These are phyloP conservation scores for Taphrina flavorubra DNA, from an alignment of 1,139 yeast genomes.

Conservation along the genomic window DNA sequence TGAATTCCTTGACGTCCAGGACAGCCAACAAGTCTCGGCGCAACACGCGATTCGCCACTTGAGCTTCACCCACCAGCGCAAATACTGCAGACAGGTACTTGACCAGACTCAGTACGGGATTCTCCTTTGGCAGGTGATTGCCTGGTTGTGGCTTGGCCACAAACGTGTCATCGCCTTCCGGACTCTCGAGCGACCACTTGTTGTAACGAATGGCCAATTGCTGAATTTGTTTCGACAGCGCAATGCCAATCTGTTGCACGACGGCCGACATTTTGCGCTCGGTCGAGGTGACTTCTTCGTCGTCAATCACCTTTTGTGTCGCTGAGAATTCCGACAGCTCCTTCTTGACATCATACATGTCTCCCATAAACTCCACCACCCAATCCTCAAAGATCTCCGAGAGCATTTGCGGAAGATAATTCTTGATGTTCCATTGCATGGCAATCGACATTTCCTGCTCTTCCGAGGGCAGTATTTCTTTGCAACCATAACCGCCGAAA, in stretches of 20 bases:
- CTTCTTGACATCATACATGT: constrained; percentile 64
- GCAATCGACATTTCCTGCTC: constrained; percentile 53
- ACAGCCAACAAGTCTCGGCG: constrained; percentile 74
- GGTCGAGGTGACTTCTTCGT: constrained; percentile 48
- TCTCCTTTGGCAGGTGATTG: constrained; percentile 63
- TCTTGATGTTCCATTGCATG: constrained; percentile 82
- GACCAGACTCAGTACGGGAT: constrained; percentile 80
- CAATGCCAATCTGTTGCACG: constrained; percentile 48
- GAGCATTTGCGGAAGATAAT: constrained; percentile 73
- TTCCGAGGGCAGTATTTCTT: constrained; percentile 16
- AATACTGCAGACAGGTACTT: constrained; percentile 77
- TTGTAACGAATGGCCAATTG: constrained; percentile 56
- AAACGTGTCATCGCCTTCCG: constrained; percentile 67
- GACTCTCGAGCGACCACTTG: constrained; percentile 72
- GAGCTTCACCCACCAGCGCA: constrained; percentile 66
- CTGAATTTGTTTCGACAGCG: constrained; percentile 69
- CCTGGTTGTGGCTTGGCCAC: constrained; percentile 77
- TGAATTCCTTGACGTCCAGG: constrained; percentile 84
- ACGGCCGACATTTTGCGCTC: constrained; percentile 25
- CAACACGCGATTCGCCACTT: constrained; percentile 73
- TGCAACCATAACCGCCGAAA: constrained; percentile 70
- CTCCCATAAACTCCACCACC: constrained; percentile 76
- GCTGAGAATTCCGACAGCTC: constrained; percentile 31
- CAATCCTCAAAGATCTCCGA: constrained; percentile 88
- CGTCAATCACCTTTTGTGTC: constrained; percentile 54